Percentiles rank a stretch among this genome's conserved stretches.
phyloP scores from a whole-genome alignment of 2,329 filamentous ascomycete species.

The Epichloe baconii region DNA sequence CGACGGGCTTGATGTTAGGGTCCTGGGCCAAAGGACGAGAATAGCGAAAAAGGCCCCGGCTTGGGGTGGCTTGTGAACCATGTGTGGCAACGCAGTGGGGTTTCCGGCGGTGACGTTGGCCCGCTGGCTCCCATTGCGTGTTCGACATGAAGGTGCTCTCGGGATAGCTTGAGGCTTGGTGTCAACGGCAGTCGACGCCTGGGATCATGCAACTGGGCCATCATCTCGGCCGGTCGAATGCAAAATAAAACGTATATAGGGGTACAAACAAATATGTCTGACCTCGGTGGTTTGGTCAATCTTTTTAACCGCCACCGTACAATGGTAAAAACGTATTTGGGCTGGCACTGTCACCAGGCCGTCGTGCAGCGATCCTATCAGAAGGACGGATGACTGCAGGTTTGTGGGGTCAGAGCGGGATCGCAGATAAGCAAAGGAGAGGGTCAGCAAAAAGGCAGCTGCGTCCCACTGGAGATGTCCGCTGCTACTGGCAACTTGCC shows the following conservation, averaged over 20 bases:
- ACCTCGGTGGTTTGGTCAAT: conserved; percentile 2
- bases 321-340: conserved; percentile 1
- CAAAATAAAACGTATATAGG: conserved; percentile 2
- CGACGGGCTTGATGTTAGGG: conserved; percentile 29
- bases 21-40: conserved; percentile 20
- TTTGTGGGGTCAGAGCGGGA: conserved; percentile 2
- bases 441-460: neutral
- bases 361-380: conserved; percentile 4
- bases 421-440: conserved; percentile 1
- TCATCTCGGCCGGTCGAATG: conserved; percentile 12
- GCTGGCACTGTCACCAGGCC: conserved; percentile 1
- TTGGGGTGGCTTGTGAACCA: conserved; percentile 20
- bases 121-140: conserved; percentile 15
- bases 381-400: conserved; percentile 1
- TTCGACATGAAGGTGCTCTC: conserved; percentile 14
- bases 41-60: conserved; percentile 21
- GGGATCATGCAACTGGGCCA: conserved; percentile 8
- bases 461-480: neutral
- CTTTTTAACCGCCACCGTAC: neutral
- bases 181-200: conserved; percentile 25
- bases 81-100: conserved; percentile 26
- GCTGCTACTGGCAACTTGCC: neutral
- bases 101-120: conserved; percentile 35
- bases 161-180: conserved; percentile 26
- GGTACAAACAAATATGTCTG: conserved; percentile 4